Conservation (phyloP, 768 basidiomycete genomes). For the Trametes punicea region DNA sequence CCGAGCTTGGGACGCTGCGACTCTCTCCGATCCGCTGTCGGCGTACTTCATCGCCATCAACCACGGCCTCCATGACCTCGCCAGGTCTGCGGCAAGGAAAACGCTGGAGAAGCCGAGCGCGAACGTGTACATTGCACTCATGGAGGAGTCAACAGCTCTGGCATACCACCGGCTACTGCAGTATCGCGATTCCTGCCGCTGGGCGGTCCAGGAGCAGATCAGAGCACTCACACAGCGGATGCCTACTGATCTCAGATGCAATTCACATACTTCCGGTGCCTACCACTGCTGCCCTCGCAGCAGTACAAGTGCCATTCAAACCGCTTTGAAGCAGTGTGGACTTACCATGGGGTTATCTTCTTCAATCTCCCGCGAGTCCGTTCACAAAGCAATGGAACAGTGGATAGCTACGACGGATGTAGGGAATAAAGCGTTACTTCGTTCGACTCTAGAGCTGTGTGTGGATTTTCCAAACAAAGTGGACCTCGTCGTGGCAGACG, state of each 20-base stretch:
- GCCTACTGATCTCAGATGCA: no score
- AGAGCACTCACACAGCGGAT: neutral
- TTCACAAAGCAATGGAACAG: no score
- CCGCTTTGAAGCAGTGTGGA: no score
- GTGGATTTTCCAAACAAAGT: neutral
- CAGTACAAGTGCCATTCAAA: no score
- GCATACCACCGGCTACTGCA: slow-evolving; percentile 13
- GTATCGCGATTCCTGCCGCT: slow-evolving; percentile 45
- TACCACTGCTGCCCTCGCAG: no score
- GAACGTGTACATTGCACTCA: neutral
- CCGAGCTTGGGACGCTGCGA: neutral
- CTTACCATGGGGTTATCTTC: no score
- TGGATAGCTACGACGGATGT: no score
- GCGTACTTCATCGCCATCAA: slow-evolving; percentile 1
- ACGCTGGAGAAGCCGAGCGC: slow-evolving; percentile 1
- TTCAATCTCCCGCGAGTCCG: no score
- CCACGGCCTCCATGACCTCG: neutral
- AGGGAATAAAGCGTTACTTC: no score
- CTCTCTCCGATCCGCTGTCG: neutral
- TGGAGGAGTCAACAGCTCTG: slow-evolving; percentile 3
- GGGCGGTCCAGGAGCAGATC: neutral
- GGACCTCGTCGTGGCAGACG: neutral
- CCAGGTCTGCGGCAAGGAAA: slow-evolving; percentile 24
- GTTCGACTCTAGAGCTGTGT: neutral
- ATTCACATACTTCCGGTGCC: no score